Evolutionary conservation across 768 basidiomycete genomes (phyloP).

Genomic region (Agaricus blazei): DNA sequence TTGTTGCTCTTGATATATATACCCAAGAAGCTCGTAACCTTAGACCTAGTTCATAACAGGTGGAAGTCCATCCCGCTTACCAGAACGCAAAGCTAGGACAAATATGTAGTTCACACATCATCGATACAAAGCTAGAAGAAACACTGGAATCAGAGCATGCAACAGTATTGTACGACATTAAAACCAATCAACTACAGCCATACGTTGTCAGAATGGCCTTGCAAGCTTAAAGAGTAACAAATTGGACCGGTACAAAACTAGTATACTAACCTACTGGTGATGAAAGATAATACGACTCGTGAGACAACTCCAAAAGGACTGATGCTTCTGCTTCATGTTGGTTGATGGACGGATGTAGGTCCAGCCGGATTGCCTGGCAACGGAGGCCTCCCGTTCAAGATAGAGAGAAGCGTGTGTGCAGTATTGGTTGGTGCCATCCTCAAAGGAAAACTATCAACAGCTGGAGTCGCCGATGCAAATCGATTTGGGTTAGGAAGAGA

Average conservation of each 20-base stretch:
- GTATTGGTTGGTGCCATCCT: not conserved
- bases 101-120: conserved; percentile 7
- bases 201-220: not conserved
- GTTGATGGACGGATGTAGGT: not conserved
- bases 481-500: not conserved
- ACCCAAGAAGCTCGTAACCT: no score
- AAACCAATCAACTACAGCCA: not conserved
- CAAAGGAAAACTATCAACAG: conserved; percentile 4
- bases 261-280: not conserved
- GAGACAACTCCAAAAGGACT: not conserved
- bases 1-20: no score
- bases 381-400: conserved; percentile 21
- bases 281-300: not conserved
- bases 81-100: conserved; percentile 4
- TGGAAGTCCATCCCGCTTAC: not conserved
- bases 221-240: not conserved
- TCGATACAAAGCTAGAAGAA: conserved; percentile 18
- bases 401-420: conserved; percentile 21
- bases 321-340: conserved; percentile 6
- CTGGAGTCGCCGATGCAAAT: conserved; percentile 5
- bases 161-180: conserved; percentile 5
- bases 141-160: conserved; percentile 14
- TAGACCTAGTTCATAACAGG: not conserved
- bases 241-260: conserved; percentile 1
- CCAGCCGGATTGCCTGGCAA: conserved; percentile 5